A percentile compares a stretch with the other conserved stretches of the same genome.
phyloP scores from a whole-genome alignment of 371 early-diverging fungal species.

The Nosema muscidifuracis region DNA sequence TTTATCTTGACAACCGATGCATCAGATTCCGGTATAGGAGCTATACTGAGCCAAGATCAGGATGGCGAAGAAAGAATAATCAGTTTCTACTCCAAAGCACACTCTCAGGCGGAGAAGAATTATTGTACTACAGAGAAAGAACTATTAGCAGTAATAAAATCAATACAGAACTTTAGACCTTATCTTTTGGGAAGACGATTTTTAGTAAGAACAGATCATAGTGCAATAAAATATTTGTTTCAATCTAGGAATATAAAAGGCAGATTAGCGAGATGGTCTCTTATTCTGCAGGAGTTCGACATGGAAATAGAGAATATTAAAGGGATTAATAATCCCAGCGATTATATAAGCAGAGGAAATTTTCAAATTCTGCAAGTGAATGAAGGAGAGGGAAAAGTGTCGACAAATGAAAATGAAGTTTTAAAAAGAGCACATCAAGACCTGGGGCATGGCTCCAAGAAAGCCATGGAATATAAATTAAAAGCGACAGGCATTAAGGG shows the following conservation, averaged over 20 bases:
- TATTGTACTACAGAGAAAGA: conserved; percentile 2
- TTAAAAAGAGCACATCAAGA: too few relatives aligned
- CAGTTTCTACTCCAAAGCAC: neutral
- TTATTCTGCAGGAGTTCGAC: neutral
- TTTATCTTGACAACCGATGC: conserved; percentile 6
- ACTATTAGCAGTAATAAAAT: neutral
- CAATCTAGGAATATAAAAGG: neutral
- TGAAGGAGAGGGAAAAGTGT: too few relatives aligned
- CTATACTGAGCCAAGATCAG: neutral
- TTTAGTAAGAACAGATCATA: conserved; percentile 1
- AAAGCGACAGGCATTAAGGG: too few relatives aligned
- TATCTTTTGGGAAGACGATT: conserved; percentile 11
- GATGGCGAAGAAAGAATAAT: neutral
- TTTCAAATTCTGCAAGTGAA: too few relatives aligned
- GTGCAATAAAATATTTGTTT: neutral
- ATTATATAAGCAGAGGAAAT: neutral
- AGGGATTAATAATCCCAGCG: neutral
- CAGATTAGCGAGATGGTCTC: neutral
- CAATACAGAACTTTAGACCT: neutral
- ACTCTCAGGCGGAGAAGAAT: neutral
- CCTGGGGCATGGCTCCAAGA: too few relatives aligned
- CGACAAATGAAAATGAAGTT: too few relatives aligned
- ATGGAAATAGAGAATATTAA: conserved; percentile 1
- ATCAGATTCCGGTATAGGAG: neutral
- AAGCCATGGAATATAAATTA: too few relatives aligned